Conservation (phyloP, 108 stramenopile genomes). For the Stephanodiscus triporus region DNA sequence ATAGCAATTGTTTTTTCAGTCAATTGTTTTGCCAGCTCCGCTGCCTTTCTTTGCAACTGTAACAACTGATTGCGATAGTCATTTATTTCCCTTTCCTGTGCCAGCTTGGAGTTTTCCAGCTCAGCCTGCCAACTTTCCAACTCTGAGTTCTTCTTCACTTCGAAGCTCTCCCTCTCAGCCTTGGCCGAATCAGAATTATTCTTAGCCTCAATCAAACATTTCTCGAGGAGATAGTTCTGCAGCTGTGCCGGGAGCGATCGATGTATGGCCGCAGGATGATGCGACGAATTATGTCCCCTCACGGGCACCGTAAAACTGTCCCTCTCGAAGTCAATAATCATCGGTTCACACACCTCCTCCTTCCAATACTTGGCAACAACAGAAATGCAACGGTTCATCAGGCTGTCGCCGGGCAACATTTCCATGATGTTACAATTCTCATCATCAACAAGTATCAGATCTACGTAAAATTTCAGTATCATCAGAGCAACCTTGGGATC, state of each 20-base stretch:
- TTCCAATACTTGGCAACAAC: slow-evolving; percentile 38
- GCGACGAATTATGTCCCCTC: slow-evolving; percentile 11
- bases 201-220: slow-evolving; percentile 46
- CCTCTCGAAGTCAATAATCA: slow-evolving; percentile 42
- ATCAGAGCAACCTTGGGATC: slow-evolving; percentile 47
- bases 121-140: slow-evolving; percentile 16
- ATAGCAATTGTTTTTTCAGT: slow-evolving; percentile 11
- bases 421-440: slow-evolving; percentile 44
- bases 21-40: slow-evolving; percentile 29
- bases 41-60: slow-evolving; percentile 21
- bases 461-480: slow-evolving; percentile 46
- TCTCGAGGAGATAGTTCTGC: slow-evolving; percentile 45
- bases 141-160: slow-evolving; percentile 17
- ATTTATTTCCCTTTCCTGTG: slow-evolving; percentile 12
- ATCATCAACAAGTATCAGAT: slow-evolving; percentile 41
- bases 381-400: slow-evolving; percentile 41
- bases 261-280: slow-evolving; percentile 37
- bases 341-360: slow-evolving; percentile 38
- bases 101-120: slow-evolving; percentile 21
- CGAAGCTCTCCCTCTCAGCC: not conserved
- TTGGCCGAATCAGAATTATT: slow-evolving; percentile 21
- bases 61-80: slow-evolving; percentile 23
- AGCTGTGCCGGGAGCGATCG: slow-evolving; percentile 33
- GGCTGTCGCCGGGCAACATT: slow-evolving; percentile 33
- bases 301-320: slow-evolving; percentile 10